Evolutionary conservation across 768 basidiomycete species (phyloP).

Genomic region (Psilocybe azurescens): DNA sequence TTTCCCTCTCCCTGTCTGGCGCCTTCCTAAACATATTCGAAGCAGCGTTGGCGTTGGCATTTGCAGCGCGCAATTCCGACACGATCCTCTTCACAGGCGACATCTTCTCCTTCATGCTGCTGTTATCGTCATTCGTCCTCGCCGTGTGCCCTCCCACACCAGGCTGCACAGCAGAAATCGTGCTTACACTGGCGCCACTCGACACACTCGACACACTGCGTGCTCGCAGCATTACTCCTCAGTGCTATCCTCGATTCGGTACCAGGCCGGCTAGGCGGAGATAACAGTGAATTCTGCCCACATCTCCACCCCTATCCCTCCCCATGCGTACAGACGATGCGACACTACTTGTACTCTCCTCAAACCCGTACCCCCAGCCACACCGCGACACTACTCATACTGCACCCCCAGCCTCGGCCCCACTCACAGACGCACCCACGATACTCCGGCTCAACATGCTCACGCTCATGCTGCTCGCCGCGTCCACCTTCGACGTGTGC

Average conservation of each 20-base stretch:
- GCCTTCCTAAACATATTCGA: slow-evolving; percentile 10
- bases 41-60: slow-evolving; percentile 4
- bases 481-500: slow-evolving; percentile 40
- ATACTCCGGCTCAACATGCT: slow-evolving; percentile 39
- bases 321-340: background rate
- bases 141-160: too few species aligned
- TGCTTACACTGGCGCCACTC: slow-evolving; percentile 21
- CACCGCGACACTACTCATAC: too few species aligned
- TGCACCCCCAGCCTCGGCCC: background rate
- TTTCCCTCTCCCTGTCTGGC: slow-evolving; percentile 34
- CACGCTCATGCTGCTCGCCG: slow-evolving; percentile 48
- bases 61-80: slow-evolving; percentile 28
- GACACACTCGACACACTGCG: slow-evolving; percentile 18
- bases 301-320: background rate
- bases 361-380: too few species aligned
- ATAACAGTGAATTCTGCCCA: too few species aligned
- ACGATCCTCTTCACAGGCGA: slow-evolving; percentile 35
- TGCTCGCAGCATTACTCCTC: background rate
- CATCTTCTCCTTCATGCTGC: slow-evolving; percentile 11
- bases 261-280: too few species aligned
- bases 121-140: background rate
- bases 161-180: slow-evolving; percentile 18
- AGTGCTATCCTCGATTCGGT: too few species aligned
- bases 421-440: background rate
- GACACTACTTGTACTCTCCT: slow-evolving; percentile 6